Conservation (phyloP, 169 alveolate species). For the Eimeria maxima region DNA sequence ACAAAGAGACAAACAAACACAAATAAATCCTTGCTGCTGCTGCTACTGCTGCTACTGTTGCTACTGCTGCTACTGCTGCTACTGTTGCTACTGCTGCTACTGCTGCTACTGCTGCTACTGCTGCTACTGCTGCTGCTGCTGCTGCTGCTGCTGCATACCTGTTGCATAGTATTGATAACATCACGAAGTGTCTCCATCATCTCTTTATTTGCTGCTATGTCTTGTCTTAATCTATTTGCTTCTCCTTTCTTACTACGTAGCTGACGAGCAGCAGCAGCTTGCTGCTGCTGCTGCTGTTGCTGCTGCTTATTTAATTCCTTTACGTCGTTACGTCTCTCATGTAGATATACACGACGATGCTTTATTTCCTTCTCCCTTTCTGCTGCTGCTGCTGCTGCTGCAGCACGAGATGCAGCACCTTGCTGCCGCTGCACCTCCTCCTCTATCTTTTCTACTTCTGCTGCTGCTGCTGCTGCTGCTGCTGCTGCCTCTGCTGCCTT, state of each 20-base stretch:
- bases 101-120: neutral
- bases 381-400: slow-evolving; percentile 20
- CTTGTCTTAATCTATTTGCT: neutral
- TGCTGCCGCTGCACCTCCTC: neutral
- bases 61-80: neutral
- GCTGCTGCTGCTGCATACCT: neutral
- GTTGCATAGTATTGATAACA: neutral
- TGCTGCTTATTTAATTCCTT: neutral
- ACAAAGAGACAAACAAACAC: neutral
- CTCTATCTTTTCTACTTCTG: too few species aligned
- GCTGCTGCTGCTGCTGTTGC: slow-evolving; percentile 42
- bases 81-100: neutral
- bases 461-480: too few species aligned
- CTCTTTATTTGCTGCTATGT: neutral
- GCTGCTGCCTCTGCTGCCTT: neutral
- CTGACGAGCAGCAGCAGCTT: neutral
- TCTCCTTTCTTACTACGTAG: neutral
- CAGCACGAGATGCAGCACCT: neutral
- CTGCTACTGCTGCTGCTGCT: neutral
- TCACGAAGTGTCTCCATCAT: neutral
- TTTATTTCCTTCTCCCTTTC: too few species aligned
- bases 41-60: slow-evolving; percentile 33
- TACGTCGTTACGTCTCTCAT: too few species aligned
- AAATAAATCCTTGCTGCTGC: slow-evolving; percentile 16
- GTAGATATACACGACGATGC: too few species aligned